Evolutionary conservation across 768 basidiomycete genomes (phyloP), one percentile per base, ranked within the genome.

Genomic region (Trametes meyenii): DNA sequence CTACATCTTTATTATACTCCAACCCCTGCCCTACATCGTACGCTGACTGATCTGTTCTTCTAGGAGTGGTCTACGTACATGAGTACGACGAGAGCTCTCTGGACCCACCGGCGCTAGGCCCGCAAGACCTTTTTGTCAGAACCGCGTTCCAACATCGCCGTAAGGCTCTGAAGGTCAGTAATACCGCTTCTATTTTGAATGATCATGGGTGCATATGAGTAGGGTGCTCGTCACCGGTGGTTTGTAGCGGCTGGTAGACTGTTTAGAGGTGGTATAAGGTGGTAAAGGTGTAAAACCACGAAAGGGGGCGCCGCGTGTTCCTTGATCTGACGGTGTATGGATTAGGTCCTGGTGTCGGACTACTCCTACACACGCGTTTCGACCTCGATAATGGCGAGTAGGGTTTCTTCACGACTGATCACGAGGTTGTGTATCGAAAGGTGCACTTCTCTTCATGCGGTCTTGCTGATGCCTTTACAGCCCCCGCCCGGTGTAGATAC

Each of bases 81-180:
- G 62, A 65, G 24, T 69, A 63, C 26, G 50, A 62, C 33, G 68
- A 69, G n/a, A 11, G 17, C 2, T 57, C 53, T 14, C 50, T 69
- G 11, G 62, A 67, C 29, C 64, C 63, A 24, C 66, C 62, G 0
- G 23, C 42, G 16, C 40, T 69, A 6, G 44, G 43, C 14, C 58
- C 62, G 4, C 29, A 19, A 6, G 50, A 62, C 19, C 53, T 64
- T 17, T 69, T 62, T 46, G 48, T 60, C 6, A 42, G 67, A 29
- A 48, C 50, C 7, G 46, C 43, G 12, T 42, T 63, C 6, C 23
- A 14, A 2, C 51, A 21, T 21, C 21, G 36, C 16, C 50, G 43
- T 39, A 54, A 50, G 50, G 7, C 17, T 11, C 19, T 65, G 21
- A 53, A 61, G 45, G 66, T 67, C n/a, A 19, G 58, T 12, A 12